Evolutionary conservation across 495 filamentous ascomycete species (phyloP).

Genomic region (Aspergillus indologenus): DNA sequence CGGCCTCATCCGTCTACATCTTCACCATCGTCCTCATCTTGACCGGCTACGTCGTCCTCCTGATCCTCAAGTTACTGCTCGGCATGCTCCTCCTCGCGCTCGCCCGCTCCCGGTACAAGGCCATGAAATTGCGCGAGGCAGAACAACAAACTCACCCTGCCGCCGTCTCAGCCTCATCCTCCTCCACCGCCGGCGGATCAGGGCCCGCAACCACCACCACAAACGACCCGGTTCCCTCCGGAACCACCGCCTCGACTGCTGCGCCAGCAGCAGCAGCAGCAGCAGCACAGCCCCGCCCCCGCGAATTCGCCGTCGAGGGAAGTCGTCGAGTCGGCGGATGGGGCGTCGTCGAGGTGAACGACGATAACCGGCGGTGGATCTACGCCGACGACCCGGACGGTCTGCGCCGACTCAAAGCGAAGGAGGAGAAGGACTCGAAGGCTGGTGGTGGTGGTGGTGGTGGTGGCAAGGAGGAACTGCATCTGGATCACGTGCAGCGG

Average conservation of each 20-base stretch:
- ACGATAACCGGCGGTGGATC: conserved; percentile 81
- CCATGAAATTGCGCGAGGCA: conserved; percentile 71
- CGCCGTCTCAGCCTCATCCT: conserved; percentile 6
- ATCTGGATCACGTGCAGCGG: conserved; percentile 67
- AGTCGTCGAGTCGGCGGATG: conserved; percentile 75
- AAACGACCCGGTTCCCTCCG: conserved; percentile 9
- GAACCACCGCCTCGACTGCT: conserved; percentile 1
- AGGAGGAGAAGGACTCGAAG: conserved; percentile 61
- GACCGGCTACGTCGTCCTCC: conserved; percentile 67
- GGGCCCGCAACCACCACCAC: conserved; percentile 9
- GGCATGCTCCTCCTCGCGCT: conserved; percentile 78
- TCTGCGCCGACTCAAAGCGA: conserved; percentile 62
- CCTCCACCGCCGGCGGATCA: too few relatives aligned
- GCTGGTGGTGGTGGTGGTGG: too few relatives aligned
- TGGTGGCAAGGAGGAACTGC: conserved; percentile 51
- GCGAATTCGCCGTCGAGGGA: conserved; percentile 60
- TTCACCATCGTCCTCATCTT: conserved; percentile 76
- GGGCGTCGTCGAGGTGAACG: conserved; percentile 82
- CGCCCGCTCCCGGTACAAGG: conserved; percentile 70
- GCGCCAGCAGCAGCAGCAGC: not conserved
- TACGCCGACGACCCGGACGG: conserved; percentile 81
- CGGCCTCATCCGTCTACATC: conserved; percentile 42
- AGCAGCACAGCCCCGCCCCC: conserved; percentile 17
- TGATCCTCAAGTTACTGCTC: conserved; percentile 78
- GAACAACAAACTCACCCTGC: conserved; percentile 25